Evolutionary conservation across 345 rosid species (phyloP), one percentile per base, ranked within the genome.

Genomic region (Salix brachista): DNA sequence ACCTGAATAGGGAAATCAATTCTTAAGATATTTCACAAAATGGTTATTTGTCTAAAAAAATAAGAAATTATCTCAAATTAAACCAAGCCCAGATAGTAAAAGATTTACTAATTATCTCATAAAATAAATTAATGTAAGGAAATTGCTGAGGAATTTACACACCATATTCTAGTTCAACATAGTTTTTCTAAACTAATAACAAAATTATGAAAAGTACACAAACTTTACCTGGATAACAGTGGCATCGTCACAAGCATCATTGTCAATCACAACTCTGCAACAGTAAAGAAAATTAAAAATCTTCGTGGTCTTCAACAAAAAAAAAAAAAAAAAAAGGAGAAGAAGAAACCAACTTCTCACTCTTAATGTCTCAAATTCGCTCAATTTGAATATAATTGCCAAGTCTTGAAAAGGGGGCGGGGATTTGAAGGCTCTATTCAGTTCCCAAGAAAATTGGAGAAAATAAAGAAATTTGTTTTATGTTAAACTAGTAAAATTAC

Each of bases 251-350:
- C 86, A 85, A n/a, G 91, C 73, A 74, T 80, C 81, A 65, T 91
- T 93, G 84, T 93, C 96, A 37, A 93, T 90, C 74, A 93, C 94
- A 78, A 93, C 98, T 81, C 98, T 93, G 88, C 85, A 69, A 66
- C 16, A 79, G 73, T 66, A 76, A 74, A 46, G 50, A 5, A 14
- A 46, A 13, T 13, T 46, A 46, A 46, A 46, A 46, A 46, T 46
- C 50, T 13, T 46, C 17, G 1, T 46, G 18, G 18, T 46, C 14
- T 46, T 46, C 41, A 62, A 77, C 41, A 48, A 2, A 52, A 13
- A 64, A 44, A 65, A 17, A 52, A 13, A 64, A 44, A 65, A 17
- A 28, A 76, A 61, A 4, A 70, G 28, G 34, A 69, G 26, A 61
- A 7, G 3, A 36, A 39, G 19, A 52, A 69, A 37, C 18, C 11